Percentiles rank a stretch among this genome's conserved stretches.
Conservation (phyloP, 2,329 filamentous ascomycete species). For the Calonectria leucothoes region DNA sequence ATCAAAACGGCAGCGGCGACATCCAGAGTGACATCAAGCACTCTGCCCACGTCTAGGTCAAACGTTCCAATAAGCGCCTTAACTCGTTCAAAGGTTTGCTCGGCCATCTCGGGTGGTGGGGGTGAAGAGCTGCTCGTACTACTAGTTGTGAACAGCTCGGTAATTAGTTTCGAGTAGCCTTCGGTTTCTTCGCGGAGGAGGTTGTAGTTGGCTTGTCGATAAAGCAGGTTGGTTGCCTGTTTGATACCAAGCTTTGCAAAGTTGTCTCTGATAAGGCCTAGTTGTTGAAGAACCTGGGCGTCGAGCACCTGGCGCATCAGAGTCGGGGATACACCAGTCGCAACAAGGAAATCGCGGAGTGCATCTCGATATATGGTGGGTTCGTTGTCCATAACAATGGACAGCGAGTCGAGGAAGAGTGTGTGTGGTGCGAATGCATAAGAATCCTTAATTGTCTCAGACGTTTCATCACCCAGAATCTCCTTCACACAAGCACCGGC, state of each 20-base stretch:
- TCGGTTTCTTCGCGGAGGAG: constrained; percentile 94
- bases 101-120: constrained; percentile 80
- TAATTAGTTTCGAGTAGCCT: constrained; percentile 95
- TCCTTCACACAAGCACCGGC: constrained; percentile 80
- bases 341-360: constrained; percentile 76
- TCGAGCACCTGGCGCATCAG: constrained; percentile 89
- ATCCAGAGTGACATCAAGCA: constrained; percentile 93
- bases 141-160: constrained; percentile 92
- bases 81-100: constrained; percentile 89
- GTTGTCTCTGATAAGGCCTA: constrained; percentile 86
- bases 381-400: constrained; percentile 81
- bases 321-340: constrained; percentile 77
- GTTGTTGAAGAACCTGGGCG: constrained; percentile 75
- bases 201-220: constrained; percentile 97
- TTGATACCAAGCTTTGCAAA: constrained; percentile 87
- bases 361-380: constrained; percentile 58
- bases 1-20: constrained; percentile 94
- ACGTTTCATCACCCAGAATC: constrained; percentile 71
- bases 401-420: constrained; percentile 85
- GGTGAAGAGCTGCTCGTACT: constrained; percentile 81
- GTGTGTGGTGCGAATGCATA: constrained; percentile 71
- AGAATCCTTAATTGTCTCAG: constrained; percentile 61
- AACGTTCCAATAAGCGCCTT: constrained; percentile 97
- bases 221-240: constrained; percentile 91
- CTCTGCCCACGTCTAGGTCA: constrained; percentile 94